Conservation (phyloP, 495 filamentous ascomycete species). For the Articulospora tetracladia region DNA sequence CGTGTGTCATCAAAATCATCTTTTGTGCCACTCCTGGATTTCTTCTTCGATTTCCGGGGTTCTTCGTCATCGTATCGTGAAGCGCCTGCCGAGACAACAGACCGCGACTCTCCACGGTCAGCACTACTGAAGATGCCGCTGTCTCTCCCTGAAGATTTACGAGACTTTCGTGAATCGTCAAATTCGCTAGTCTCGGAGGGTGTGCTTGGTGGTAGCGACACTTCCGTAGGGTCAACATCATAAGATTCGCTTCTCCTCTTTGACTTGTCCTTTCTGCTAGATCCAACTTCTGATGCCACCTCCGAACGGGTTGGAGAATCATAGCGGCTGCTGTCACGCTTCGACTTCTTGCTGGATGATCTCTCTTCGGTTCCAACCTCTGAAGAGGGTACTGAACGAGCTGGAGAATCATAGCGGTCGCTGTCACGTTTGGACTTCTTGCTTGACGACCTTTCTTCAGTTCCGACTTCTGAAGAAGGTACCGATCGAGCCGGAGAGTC, state of each 20-base stretch:
- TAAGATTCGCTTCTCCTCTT: constrained; percentile 17
- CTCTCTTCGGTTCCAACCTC: constrained; percentile 16
- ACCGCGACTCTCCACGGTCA: constrained; percentile 35
- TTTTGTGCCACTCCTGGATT: constrained; percentile 25
- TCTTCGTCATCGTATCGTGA: constrained; percentile 29
- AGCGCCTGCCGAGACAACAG: constrained; percentile 36
- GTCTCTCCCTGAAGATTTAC: constrained; percentile 29
- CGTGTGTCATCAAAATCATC: constrained; percentile 35
- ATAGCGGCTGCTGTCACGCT: constrained; percentile 22
- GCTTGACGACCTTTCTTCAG: constrained; percentile 23
- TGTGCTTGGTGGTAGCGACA: constrained; percentile 24
- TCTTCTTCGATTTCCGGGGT: constrained; percentile 24
- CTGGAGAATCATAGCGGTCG: constrained; percentile 25
- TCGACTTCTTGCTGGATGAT: constrained; percentile 27
- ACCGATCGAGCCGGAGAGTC: constrained; percentile 25
- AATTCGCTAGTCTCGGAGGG: constrained; percentile 27
- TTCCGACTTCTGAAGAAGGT: constrained; percentile 8
- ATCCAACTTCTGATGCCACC: constrained; percentile 14
- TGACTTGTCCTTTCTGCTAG: constrained; percentile 28
- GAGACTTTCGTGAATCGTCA: constrained; percentile 26
- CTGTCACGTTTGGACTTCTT: constrained; percentile 29
- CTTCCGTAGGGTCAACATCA: constrained; percentile 24
- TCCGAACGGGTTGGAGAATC: constrained; percentile 23
- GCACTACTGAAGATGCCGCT: constrained; percentile 26
- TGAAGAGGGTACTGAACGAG: constrained; percentile 19